phyloP scores from a whole-genome alignment of 2,329 filamentous ascomycete species.

The Chrysoporthe austroafricana region DNA sequence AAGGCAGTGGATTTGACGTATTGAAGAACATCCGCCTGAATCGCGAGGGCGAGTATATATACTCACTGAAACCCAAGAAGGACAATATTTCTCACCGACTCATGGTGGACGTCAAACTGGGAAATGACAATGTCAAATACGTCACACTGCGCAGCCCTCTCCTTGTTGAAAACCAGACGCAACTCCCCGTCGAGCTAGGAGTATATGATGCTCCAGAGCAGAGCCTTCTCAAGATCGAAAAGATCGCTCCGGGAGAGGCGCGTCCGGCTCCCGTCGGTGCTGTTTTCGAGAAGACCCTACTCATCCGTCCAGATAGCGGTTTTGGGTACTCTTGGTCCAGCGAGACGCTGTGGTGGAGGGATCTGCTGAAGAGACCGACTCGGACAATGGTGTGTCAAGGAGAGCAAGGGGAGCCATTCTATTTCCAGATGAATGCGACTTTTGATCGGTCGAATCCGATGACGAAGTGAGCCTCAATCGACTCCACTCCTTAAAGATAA shows the following conservation, averaged over 20 bases:
- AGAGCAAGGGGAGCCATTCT: slow-evolving; percentile 87
- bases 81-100: slow-evolving; percentile 86
- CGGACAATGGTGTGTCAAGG: slow-evolving; percentile 87
- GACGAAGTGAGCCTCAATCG: slow-evolving; percentile 58
- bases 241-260: slow-evolving; percentile 89
- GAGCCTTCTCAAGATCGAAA: slow-evolving; percentile 94
- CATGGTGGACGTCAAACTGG: slow-evolving; percentile 87
- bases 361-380: slow-evolving; percentile 82
- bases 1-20: slow-evolving; percentile 91
- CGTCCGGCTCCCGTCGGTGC: slow-evolving; percentile 91
- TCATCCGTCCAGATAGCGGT: slow-evolving; percentile 89
- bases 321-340: slow-evolving; percentile 97
- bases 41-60: slow-evolving; percentile 91
- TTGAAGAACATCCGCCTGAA: slow-evolving; percentile 87
- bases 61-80: slow-evolving; percentile 84
- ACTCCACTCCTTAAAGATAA: not conserved
- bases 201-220: slow-evolving; percentile 87
- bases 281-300: slow-evolving; percentile 83
- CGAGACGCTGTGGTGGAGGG: slow-evolving; percentile 90
- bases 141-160: slow-evolving; percentile 93
- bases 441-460: slow-evolving; percentile 85
- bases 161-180: slow-evolving; percentile 91
- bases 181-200: slow-evolving; percentile 92
- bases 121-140: slow-evolving; percentile 96
- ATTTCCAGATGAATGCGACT: slow-evolving; percentile 90